Conservation (phyloP, 1,139 yeast genomes). For the Geotrichum bryndzae region DNA sequence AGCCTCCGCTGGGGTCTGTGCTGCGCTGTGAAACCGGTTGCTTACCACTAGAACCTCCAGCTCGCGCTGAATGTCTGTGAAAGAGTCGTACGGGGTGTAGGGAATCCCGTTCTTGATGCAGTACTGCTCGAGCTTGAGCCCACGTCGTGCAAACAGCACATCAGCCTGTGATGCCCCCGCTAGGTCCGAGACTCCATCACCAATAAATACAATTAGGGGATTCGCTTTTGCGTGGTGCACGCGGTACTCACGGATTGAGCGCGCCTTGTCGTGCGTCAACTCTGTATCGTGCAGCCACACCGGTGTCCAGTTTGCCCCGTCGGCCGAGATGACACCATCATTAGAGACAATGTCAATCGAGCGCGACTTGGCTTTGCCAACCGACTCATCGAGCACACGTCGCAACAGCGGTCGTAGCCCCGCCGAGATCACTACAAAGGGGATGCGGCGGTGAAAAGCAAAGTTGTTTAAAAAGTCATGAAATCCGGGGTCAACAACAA, state of each 20-base stretch:
- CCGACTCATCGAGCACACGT: conserved; percentile 52
- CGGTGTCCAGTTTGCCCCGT: conserved; percentile 49
- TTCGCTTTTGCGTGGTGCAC: conserved; percentile 24
- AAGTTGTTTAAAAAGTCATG: conserved; percentile 46
- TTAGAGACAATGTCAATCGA: conserved; percentile 58
- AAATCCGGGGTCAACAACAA: conserved; percentile 58
- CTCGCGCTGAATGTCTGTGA: conserved; percentile 39
- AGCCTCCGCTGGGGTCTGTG: neutral
- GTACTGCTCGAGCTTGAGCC: conserved; percentile 39
- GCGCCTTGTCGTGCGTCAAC: conserved; percentile 64
- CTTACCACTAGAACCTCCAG: conserved; percentile 32
- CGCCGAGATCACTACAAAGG: conserved; percentile 58
- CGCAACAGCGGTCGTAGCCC: conserved; percentile 60
- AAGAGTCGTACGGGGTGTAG: conserved; percentile 40
- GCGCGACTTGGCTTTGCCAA: conserved; percentile 50
- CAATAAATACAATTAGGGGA: conserved; percentile 39
- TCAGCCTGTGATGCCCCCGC: conserved; percentile 44
- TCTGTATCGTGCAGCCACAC: conserved; percentile 55
- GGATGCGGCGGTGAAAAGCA: conserved; percentile 46
- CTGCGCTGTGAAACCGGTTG: conserved; percentile 19
- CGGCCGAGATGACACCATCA: conserved; percentile 44
- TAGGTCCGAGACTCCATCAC: conserved; percentile 44
- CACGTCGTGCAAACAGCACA: conserved; percentile 41
- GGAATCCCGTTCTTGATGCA: conserved; percentile 40
- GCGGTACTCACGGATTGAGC: conserved; percentile 47